Evolutionary conservation across 352 stramenopile genomes (phyloP).

Genomic region (Pythium sukuiense): DNA sequence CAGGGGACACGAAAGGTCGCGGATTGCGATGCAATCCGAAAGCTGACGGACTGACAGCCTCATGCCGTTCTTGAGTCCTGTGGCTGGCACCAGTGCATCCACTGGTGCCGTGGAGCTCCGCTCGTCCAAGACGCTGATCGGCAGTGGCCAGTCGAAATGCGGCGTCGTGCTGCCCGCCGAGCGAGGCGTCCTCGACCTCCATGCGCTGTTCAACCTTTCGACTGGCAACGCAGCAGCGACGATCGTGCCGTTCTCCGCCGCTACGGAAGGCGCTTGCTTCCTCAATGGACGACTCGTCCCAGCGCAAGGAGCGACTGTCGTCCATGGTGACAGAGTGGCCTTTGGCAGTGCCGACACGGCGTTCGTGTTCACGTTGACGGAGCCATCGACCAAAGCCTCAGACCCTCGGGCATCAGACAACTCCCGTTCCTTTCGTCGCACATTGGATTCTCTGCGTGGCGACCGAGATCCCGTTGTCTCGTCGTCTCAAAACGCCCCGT

Average conservation of each 20-base stretch:
- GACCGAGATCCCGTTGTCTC: slow-evolving; percentile 24
- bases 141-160: slow-evolving; percentile 42
- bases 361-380: slow-evolving; percentile 56
- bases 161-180: slow-evolving; percentile 48
- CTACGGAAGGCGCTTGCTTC: slow-evolving; percentile 38
- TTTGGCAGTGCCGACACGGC: slow-evolving; percentile 45
- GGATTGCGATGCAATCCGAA: not conserved
- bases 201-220: slow-evolving; percentile 55
- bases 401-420: slow-evolving; percentile 6
- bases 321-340: slow-evolving; percentile 61
- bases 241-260: slow-evolving; percentile 54
- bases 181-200: slow-evolving; percentile 47
- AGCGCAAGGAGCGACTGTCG: slow-evolving; percentile 40
- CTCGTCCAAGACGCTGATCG: slow-evolving; percentile 68
- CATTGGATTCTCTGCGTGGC: slow-evolving; percentile 47
- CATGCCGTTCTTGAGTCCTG: slow-evolving; percentile 48
- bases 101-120: slow-evolving; percentile 37
- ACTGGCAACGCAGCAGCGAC: slow-evolving; percentile 36
- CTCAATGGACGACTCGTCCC: slow-evolving; percentile 47
- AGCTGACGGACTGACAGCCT: not conserved
- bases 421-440: slow-evolving; percentile 42
- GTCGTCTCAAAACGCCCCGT: slow-evolving; percentile 13
- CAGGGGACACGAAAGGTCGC: slow-evolving; percentile 15
- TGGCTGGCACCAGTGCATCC: not conserved
- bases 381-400: not conserved